Conservation (phyloP, 2,329 filamentous ascomycete species). For the Chaetomium sp. region DNA sequence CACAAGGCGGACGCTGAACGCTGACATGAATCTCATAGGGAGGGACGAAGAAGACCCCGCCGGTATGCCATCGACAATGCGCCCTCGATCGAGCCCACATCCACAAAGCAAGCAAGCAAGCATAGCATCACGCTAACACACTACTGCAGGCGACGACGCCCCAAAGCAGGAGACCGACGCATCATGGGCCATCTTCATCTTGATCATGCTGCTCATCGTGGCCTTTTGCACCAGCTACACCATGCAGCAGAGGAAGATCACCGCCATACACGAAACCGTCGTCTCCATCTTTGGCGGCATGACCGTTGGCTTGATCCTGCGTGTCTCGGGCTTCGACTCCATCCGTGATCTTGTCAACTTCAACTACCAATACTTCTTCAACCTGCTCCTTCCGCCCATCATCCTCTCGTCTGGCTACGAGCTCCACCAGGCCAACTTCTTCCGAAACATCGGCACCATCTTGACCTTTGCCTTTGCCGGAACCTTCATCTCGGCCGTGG, state of each 20-base stretch:
- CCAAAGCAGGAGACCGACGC: constrained; percentile 92
- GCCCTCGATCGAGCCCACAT: constrained; percentile 8
- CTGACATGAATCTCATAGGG: constrained; percentile 40
- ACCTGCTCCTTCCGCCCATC: constrained; percentile 95
- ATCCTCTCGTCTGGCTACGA: constrained; percentile 97
- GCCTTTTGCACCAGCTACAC: constrained; percentile 98
- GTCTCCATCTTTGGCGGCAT: constrained; percentile 98
- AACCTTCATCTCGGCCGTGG: constrained; percentile 95
- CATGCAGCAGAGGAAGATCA: constrained; percentile 93
- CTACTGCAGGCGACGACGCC: constrained; percentile 64
- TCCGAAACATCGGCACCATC: constrained; percentile 96
- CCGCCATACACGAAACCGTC: constrained; percentile 96
- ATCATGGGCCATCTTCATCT: constrained; percentile 96
- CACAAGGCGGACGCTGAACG: not conserved
- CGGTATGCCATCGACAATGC: constrained; percentile 40
- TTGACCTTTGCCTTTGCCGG: constrained; percentile 96
- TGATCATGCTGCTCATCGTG: constrained; percentile 89
- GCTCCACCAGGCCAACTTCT: constrained; percentile 97
- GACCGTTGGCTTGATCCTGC: constrained; percentile 87
- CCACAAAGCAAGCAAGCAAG: not conserved
- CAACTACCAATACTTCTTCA: constrained; percentile 99
- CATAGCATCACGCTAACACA: constrained; percentile 21
- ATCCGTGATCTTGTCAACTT: constrained; percentile 93
- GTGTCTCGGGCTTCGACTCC: constrained; percentile 76
- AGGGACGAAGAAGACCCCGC: constrained; percentile 52